Evolutionary conservation across 2,329 filamentous ascomycete species (phyloP).

Genomic region (Fusarium metavorans): DNA sequence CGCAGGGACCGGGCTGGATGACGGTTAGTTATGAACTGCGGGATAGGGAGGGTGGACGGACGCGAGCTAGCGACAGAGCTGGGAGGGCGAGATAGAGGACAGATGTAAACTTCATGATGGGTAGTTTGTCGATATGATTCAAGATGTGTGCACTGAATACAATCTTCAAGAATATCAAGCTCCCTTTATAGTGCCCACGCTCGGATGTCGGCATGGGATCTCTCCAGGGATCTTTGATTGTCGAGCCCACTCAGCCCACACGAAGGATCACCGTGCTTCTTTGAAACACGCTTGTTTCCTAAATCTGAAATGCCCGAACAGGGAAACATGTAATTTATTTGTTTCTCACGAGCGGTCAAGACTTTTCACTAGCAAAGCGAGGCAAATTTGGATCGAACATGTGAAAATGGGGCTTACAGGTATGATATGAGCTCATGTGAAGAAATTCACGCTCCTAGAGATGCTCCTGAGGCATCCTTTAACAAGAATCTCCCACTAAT

Average conservation of each 20-base stretch:
- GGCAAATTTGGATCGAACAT: not conserved
- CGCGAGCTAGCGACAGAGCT: not conserved
- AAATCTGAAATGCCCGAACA: not conserved
- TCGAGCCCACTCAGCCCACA: not conserved
- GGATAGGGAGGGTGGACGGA: not conserved
- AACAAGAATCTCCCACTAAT: not conserved
- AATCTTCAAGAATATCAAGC: not conserved
- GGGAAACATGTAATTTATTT: not conserved
- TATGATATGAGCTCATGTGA: not conserved
- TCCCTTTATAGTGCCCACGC: not conserved
- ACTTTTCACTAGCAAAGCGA: not conserved
- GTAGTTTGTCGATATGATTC: not conserved
- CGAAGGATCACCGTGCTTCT: not conserved
- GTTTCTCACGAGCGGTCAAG: not conserved
- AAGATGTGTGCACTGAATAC: not conserved
- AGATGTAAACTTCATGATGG: not conserved
- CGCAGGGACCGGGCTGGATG: not conserved
- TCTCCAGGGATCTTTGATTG: not conserved
- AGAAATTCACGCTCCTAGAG: not conserved
- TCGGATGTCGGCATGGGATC: not conserved
- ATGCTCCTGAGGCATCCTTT: not conserved
- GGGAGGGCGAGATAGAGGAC: not conserved
- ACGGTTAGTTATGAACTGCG: not conserved
- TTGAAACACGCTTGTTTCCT: not conserved
- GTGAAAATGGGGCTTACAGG: not conserved